Conservation (phyloP, 768 basidiomycete genomes). For the Auriculariales sp. region DNA sequence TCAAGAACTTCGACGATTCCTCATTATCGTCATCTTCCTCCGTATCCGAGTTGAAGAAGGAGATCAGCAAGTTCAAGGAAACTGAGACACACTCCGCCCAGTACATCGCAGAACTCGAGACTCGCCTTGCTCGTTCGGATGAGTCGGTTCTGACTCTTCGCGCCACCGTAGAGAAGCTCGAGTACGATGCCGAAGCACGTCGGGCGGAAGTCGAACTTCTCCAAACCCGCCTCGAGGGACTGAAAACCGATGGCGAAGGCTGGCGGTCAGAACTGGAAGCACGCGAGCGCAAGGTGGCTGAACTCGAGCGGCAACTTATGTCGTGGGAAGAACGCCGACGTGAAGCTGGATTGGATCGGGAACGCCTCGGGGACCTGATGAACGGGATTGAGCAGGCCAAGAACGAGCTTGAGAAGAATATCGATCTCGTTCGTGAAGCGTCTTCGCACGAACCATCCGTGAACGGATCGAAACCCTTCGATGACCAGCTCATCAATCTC, state of each 20-base stretch:
- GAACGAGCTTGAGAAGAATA: conserved; percentile 40
- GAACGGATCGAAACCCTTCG: conserved; percentile 22
- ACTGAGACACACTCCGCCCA: conserved; percentile 52
- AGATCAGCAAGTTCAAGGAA: conserved; percentile 67
- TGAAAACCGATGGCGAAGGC: conserved; percentile 61
- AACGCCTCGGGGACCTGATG: conserved; percentile 51
- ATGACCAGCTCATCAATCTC: conserved; percentile 55
- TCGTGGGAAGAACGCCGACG: conserved; percentile 65
- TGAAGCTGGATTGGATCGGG: conserved; percentile 49
- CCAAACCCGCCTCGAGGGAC: conserved; percentile 51
- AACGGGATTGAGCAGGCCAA: conserved; percentile 58
- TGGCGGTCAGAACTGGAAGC: conserved; percentile 79
- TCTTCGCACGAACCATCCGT: conserved; percentile 6
- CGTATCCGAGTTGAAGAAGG: conserved; percentile 69
- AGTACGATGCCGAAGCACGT: conserved; percentile 61
- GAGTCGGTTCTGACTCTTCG: conserved; percentile 60
- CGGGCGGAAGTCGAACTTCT: conserved; percentile 56
- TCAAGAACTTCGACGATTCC: conserved; percentile 73
- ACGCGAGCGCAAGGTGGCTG: conserved; percentile 60
- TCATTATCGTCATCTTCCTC: conserved; percentile 64
- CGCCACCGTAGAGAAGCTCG: conserved; percentile 58
- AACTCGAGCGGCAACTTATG: conserved; percentile 63
- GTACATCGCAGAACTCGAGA: conserved; percentile 81
- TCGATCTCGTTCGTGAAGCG: conserved; percentile 13
- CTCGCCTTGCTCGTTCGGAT: conserved; percentile 61